A percentile compares a stretch with the other conserved stretches of the same genome.
These are phyloP conservation scores for Linum trigynum DNA, from an alignment of 345 rosid species.

Conservation along the genomic window DNA sequence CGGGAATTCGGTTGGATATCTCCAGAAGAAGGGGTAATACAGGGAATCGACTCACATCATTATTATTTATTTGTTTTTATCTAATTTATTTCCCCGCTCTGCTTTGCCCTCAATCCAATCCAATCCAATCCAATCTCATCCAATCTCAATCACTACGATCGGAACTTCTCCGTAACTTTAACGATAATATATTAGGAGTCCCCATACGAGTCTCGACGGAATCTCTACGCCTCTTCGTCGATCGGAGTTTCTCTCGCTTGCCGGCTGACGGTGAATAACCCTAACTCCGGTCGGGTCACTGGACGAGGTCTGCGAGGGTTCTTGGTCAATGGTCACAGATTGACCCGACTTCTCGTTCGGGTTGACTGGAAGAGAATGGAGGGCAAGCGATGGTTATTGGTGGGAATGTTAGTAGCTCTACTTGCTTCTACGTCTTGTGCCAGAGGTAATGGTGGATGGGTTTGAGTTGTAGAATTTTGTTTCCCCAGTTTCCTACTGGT, in stretches of 20 bases:
- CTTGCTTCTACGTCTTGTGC: constrained; percentile 24
- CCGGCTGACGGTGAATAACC: neutral
- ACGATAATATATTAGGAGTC: neutral
- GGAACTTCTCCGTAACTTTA: neutral
- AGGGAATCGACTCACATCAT: neutral
- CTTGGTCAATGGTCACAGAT: neutral
- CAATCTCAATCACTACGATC: neutral
- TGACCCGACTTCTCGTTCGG: neutral
- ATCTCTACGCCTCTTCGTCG: neutral
- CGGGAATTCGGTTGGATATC: neutral
- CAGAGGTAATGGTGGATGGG: constrained; percentile 32
- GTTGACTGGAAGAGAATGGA: constrained; percentile 35
- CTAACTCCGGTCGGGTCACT: neutral
- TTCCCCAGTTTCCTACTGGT: neutral
- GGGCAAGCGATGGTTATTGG: constrained; percentile 24
- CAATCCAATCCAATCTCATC: neutral
- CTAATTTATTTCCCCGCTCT: neutral
- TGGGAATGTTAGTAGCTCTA: constrained; percentile 25
- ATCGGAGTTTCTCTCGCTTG: constrained; percentile 1
- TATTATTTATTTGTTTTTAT: too few relatives aligned
- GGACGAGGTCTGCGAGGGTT: neutral
- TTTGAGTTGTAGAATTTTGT: neutral
- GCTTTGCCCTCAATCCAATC: neutral
- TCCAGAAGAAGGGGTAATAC: neutral
- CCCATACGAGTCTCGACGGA: neutral